Conservation (phyloP, 2,329 filamentous ascomycete species). For the Hymenoscyphus salicellus region DNA sequence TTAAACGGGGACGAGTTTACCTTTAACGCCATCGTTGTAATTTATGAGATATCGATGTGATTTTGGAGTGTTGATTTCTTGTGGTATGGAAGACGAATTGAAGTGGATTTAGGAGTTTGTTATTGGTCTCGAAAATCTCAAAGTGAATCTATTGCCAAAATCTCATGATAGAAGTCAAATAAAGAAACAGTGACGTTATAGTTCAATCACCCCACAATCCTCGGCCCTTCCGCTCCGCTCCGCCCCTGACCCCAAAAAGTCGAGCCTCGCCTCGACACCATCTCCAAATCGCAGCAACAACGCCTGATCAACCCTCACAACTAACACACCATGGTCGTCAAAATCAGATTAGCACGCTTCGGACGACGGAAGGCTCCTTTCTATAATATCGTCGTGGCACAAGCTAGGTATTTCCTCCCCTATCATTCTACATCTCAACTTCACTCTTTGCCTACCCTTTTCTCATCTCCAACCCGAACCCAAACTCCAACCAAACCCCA, state of each 20-base stretch:
- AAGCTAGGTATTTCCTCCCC: slow-evolving; percentile 68
- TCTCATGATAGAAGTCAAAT: background rate
- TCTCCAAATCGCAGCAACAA: background rate
- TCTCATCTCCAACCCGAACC: background rate
- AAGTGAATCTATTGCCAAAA: background rate
- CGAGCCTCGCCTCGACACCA: background rate
- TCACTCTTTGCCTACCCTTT: background rate
- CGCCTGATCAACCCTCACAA: background rate
- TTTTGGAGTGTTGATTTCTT: background rate
- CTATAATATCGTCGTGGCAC: slow-evolving; percentile 96
- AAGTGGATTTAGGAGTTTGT: background rate
- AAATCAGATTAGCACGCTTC: slow-evolving; percentile 91
- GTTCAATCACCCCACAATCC: slow-evolving; percentile 19
- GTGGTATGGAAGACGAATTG: background rate
- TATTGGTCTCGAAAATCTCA: background rate
- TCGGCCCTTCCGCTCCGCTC: background rate
- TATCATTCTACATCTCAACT: background rate
- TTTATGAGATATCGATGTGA: background rate
- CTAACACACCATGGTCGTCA: slow-evolving; percentile 72
- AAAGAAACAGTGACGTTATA: background rate
- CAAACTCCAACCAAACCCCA: no score
- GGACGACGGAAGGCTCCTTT: slow-evolving; percentile 84
- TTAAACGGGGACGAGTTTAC: background rate
- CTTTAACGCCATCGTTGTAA: background rate
- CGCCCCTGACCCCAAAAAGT: slow-evolving; percentile 7